A percentile compares a stretch with the other conserved stretches of the same genome.
Conservation (phyloP, 371 early-diverging fungal genomes). For the Mucor sp. region DNA sequence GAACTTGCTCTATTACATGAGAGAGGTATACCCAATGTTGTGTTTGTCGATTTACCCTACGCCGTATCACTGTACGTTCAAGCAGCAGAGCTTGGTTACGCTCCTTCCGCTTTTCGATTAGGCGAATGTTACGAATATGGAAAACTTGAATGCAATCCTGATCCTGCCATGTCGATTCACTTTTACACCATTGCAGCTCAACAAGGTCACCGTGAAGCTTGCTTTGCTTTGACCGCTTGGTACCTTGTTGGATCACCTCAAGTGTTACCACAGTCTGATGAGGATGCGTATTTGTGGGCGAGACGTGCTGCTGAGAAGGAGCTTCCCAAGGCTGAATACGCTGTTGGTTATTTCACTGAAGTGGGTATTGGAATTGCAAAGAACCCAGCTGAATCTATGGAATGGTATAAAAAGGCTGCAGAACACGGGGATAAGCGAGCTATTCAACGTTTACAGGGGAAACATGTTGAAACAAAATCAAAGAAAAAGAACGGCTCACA, state of each 20-base stretch:
- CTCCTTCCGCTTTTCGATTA: slow-evolving; percentile 74
- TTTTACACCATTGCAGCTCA: slow-evolving; percentile 84
- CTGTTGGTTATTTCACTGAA: slow-evolving; percentile 86
- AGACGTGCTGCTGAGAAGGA: slow-evolving; percentile 85
- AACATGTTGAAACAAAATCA: slow-evolving; percentile 34
- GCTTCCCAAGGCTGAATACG: slow-evolving; percentile 86
- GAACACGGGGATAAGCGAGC: slow-evolving; percentile 84
- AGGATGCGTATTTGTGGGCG: slow-evolving; percentile 90
- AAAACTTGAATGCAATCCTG: slow-evolving; percentile 64
- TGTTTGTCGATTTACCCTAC: slow-evolving; percentile 76
- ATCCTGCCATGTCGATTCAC: slow-evolving; percentile 70
- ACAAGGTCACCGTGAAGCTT: slow-evolving; percentile 89
- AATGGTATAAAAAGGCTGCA: slow-evolving; percentile 84
- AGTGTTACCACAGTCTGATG: slow-evolving; percentile 81
- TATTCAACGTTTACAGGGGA: slow-evolving; percentile 59
- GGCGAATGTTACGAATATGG: slow-evolving; percentile 86
- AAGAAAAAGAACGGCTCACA: slow-evolving; percentile 46
- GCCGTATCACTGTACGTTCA: slow-evolving; percentile 71
- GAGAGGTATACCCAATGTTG: slow-evolving; percentile 67
- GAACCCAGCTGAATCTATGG: slow-evolving; percentile 70
- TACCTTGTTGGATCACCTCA: slow-evolving; percentile 84
- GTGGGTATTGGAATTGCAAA: slow-evolving; percentile 76
- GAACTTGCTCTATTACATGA: slow-evolving; percentile 79
- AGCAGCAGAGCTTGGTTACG: slow-evolving; percentile 80
- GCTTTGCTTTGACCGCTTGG: slow-evolving; percentile 90